Evolutionary conservation across 1,284 basidiomycete species (phyloP).

Genomic region (Papiliotrema fonsecae): DNA sequence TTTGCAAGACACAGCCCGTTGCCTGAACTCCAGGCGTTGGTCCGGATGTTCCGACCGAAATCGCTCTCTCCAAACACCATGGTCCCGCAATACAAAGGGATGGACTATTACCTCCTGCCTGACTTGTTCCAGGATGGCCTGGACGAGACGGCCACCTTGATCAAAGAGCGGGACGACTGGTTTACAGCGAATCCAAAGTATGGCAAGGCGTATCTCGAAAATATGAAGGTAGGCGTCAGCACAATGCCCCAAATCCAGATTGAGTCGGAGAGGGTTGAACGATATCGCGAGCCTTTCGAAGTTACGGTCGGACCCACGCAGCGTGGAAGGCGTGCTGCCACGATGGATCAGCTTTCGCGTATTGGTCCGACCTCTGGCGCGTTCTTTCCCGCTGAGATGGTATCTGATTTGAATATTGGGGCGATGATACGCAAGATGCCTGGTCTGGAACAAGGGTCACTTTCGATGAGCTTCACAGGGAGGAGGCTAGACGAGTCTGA

Average conservation of each 20-base stretch:
- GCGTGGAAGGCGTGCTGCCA: not conserved
- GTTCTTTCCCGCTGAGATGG: too few species aligned
- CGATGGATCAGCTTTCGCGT: slow-evolving; percentile 6
- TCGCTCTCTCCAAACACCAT: slow-evolving; percentile 75
- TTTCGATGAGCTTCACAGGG: too few species aligned
- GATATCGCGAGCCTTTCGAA: not conserved
- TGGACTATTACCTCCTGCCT: slow-evolving; percentile 67
- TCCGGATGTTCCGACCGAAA: slow-evolving; percentile 69
- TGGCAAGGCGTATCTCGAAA: not conserved
- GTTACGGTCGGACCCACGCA: not conserved
- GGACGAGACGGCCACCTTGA: slow-evolving; percentile 24
- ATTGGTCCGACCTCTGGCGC: too few species aligned
- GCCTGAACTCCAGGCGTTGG: slow-evolving; percentile 74
- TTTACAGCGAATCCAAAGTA: slow-evolving; percentile 3
- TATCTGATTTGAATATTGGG: too few species aligned
- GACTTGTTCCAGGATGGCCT: slow-evolving; percentile 61
- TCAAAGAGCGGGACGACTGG: slow-evolving; percentile 20
- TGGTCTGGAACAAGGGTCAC: too few species aligned
- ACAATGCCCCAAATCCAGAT: too few species aligned
- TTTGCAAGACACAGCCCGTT: slow-evolving; percentile 78
- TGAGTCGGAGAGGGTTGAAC: slow-evolving; percentile 7
- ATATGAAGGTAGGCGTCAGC: not conserved
- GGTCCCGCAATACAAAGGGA: slow-evolving; percentile 55
- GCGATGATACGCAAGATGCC: too few species aligned
- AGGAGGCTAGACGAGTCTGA: not conserved